Conservation (phyloP, 768 basidiomycete species). For the Mycena crocata region DNA sequence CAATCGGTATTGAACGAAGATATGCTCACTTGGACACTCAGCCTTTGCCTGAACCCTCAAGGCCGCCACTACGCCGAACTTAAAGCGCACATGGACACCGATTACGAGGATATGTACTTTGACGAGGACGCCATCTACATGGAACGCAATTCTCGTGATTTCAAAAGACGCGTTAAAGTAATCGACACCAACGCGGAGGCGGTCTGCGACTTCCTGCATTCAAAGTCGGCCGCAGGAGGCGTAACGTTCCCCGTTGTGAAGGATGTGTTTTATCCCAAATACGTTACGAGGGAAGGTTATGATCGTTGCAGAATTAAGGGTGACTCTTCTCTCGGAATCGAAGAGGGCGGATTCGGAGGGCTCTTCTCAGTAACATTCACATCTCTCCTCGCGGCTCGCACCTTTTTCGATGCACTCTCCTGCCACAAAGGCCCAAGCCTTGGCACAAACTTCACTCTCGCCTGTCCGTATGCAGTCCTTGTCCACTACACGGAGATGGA, state of each 20-base stretch:
- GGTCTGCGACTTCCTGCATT: conserved; percentile 82
- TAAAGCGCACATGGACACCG: conserved; percentile 64
- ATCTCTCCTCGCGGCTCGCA: conserved; percentile 69
- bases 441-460: conserved; percentile 96
- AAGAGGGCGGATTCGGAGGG: conserved; percentile 80
- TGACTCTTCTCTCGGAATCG: conserved; percentile 41
- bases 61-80: conserved; percentile 75
- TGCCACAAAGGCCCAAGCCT: conserved; percentile 92
- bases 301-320: conserved; percentile 68
- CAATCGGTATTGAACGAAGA: not conserved
- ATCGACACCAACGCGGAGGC: conserved; percentile 89
- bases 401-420: conserved; percentile 87
- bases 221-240: conserved; percentile 62
- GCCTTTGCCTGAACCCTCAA: conserved; percentile 88
- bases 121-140: conserved; percentile 94
- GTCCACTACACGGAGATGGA: conserved; percentile 91
- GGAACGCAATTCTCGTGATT: conserved; percentile 98
- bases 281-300: conserved; percentile 77
- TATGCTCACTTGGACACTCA: conserved; percentile 43
- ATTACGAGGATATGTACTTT: conserved; percentile 90
- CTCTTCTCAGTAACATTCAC: conserved; percentile 91
- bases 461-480: conserved; percentile 92
- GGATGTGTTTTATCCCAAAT: conserved; percentile 92
- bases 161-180: conserved; percentile 74
- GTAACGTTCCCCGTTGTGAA: conserved; percentile 67